Evolutionary conservation across 2,329 filamentous ascomycete genomes (phyloP), one percentile per base, ranked within the genome.

Genomic region (Penicillium sp.): DNA sequence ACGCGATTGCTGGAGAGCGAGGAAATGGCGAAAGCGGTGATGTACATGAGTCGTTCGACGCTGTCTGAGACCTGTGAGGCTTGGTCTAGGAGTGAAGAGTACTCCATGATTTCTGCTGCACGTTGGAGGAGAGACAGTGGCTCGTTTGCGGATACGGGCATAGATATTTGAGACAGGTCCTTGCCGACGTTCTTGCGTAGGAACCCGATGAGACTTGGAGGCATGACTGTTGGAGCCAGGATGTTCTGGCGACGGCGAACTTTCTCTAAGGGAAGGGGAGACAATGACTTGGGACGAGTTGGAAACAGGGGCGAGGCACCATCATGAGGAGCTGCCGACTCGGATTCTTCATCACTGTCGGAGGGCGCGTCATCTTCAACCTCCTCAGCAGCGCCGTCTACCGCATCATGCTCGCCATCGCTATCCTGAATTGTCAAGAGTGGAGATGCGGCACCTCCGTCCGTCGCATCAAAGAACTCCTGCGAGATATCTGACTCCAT

Each of bases 151-250:
- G 93, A 95, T 1, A 96, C 94, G 0, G 94, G 94, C 93, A 97
- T 97, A 44, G 90, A 92, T 60, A 99, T 95, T 2, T 91, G 95
- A 54, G 90, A 96, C 45, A 99, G 79, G 72, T 99, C 94, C 72
- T 99, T 99, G 67, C 94, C 94, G 9, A 97, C 94, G 63, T 99
- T 99, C 73, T 97, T 99, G 61, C 94, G 86, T 29, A 97, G 81
- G 70, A 97, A 96, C 0, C 90, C 89, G 60, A 99, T 96, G 48
- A 99, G 78, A 69, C 90, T 96, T 0, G 94, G 94, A 0, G 94
- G 94, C 52, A 85, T 78, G 13, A 91, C 85, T 26, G 86, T 90
- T 6, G 92, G 85, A 1, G 88, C 79, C 3, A 85, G 81, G 15
- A 99, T 84, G 0, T 84, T 86, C 6, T 76, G 79, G 52, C 94